Conservation (phyloP, 345 rosid genomes). For the Bruguiera sexangula region DNA sequence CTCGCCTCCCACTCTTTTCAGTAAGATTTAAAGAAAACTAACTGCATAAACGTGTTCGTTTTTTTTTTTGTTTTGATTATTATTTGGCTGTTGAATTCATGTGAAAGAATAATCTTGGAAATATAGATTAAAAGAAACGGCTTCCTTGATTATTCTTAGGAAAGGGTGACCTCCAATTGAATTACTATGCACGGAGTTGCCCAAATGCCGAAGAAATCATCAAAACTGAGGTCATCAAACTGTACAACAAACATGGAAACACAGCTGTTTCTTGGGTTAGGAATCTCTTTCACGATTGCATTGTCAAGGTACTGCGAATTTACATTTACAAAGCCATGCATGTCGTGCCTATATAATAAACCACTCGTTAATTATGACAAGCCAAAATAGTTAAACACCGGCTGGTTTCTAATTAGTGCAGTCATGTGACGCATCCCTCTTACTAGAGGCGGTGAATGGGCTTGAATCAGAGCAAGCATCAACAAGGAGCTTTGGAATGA, state of each 20-base stretch:
- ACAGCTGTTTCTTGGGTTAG: constrained; percentile 90
- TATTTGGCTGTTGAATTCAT: too few species aligned
- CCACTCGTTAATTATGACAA: constrained; percentile 77
- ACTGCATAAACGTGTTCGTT: too few species aligned
- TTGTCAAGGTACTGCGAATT: constrained; percentile 40
- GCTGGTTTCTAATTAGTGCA: constrained; percentile 36
- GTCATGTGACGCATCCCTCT: constrained; percentile 82
- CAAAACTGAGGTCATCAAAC: constrained; percentile 55
- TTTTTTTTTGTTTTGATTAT: too few species aligned
- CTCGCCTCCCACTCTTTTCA: too few species aligned
- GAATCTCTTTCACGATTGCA: constrained; percentile 89
- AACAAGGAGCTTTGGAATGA: constrained; percentile 74
- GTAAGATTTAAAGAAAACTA: too few species aligned
- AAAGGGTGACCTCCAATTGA: constrained; percentile 52
- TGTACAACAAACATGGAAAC: constrained; percentile 72
- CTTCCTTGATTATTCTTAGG: constrained; percentile 26
- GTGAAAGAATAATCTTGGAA: too few species aligned
- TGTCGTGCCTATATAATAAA: constrained; percentile 16
- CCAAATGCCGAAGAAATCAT: constrained; percentile 82
- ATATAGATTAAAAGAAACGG: too few species aligned
- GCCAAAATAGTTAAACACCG: constrained; percentile 59
- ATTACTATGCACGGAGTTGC: constrained; percentile 62
- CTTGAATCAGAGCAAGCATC: constrained; percentile 61
- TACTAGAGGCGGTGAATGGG: constrained; percentile 49
- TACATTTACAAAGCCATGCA: too few species aligned